Evolutionary conservation across 78 protist species (phyloP), one percentile per base, ranked within the genome.

Genomic region (Mantamonas sphyraenae): DNA sequence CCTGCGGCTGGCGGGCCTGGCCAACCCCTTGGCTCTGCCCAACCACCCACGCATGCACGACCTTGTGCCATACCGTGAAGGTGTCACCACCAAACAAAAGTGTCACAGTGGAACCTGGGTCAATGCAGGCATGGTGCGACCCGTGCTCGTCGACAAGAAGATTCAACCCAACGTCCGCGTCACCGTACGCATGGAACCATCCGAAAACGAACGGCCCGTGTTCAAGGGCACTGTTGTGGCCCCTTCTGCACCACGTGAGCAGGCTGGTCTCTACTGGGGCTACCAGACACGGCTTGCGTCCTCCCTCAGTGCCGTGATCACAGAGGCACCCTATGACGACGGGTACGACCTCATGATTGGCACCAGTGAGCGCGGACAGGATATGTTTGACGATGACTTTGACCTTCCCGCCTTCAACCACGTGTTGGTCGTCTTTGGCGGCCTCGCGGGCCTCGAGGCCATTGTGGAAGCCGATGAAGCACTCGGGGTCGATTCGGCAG

Each of bases 321-420:
- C 50, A 1, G 73, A 65, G 56, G 30, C 42, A 4, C 80, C 80
- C 33, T 64, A 31, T 20, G 19, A 63, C 16, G 50, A 26, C 38
- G 81, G 86, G n/a, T 85, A 85, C 59, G 90, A 85, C 43, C 53
- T 64, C 26, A 55, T 53, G 22, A 47, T 85, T 19, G 90, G 90
- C 5, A 80, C 82, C 10, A 69, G 75, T 5, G 86, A 85, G 61
- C 24, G 77, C 2, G 88, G 79, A 2, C 20, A n/a, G n/a, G n/a
- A n/a, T n/a, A n/a, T n/a, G n/a, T n/a, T n/a, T n/a, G n/a, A n/a
- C n/a, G n/a, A n/a, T n/a, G n/a, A n/a, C n/a, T n/a, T 10, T 9
- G 40, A 14, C 40, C 8, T 59, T 30, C 30, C 45, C 31, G 2
- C 47, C 28, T 7, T 2, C 50, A 65, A 55, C 10, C 86, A 73